These are phyloP conservation scores for Lindgomyces ingoldianus DNA, from an alignment of 495 filamentous ascomycete genomes.

Conservation along the genomic window DNA sequence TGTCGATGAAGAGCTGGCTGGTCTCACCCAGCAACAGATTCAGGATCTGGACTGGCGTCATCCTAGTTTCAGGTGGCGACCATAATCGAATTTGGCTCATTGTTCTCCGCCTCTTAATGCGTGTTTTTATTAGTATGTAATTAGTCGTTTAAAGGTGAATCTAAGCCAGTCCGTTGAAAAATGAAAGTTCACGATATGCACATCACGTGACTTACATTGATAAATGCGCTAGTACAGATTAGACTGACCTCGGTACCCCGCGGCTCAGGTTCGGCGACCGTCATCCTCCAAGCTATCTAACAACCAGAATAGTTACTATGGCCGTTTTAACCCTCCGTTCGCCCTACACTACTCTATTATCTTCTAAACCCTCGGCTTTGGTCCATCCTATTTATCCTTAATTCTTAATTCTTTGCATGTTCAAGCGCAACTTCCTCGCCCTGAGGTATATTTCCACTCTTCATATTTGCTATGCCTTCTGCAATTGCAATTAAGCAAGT, in stretches of 20 bases:
- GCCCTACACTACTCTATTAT: background rate
- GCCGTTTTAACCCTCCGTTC: background rate
- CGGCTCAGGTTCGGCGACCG: background rate
- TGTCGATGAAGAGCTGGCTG: slow-evolving; percentile 57
- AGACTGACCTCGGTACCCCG: background rate
- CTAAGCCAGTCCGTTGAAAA: background rate
- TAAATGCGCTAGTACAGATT: background rate
- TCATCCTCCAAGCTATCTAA: background rate
- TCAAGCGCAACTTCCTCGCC: too few species aligned
- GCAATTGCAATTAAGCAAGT: slow-evolving; percentile 58
- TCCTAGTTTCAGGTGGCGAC: slow-evolving; percentile 60
- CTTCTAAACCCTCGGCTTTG: background rate
- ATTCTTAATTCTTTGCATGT: too few species aligned
- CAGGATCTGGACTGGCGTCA: slow-evolving; percentile 73
- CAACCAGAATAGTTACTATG: background rate
- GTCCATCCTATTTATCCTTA: background rate
- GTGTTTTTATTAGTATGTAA: background rate
- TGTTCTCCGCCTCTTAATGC: background rate
- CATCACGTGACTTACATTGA: too few species aligned
- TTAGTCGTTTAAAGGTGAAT: too few species aligned
- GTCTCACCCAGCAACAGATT: slow-evolving; percentile 56
- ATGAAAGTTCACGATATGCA: too few species aligned
- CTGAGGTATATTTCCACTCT: too few species aligned
- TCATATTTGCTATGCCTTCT: slow-evolving; percentile 55
- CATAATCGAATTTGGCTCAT: slow-evolving; percentile 13